Base-by-base conservation (phyloP, 2,329 filamentous ascomycete genomes). In the Dothideomycetes sp. region DNA sequence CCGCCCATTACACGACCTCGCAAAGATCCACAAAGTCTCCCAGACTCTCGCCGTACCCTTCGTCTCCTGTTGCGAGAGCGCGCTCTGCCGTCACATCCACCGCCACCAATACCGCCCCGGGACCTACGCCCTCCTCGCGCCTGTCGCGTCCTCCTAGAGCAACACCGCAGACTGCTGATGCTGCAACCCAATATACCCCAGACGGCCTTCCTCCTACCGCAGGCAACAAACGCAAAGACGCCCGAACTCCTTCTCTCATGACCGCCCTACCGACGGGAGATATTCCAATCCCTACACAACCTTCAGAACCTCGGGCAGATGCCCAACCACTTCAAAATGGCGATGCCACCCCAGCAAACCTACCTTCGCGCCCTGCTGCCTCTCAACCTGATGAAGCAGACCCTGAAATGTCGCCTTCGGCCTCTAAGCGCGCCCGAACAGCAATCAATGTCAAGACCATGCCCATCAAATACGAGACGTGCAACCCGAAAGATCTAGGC, bases 401-500 rank as follows among this genome's bases (percentile, higher is more conserved):
- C 56, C 22, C 50, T 52, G 45, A 55, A 59, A 50, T 59, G 55
- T 34, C 42, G 47, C 52, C 50, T 2, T 51, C 50, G 31, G 50
- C 54, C n/a, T 51, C 65, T 2, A 75, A 75, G 51, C 64, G 69
- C 30, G 51, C 61, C 19, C 63, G 67, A 34, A 57, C 65, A 3
- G 58, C 61, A 12, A n/a, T 30, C 10, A 32, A 36, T 10, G 61
- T 64, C 11, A 79, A 77, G 53, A 49, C 70, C 42, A 71, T 91
- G 55, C 83, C 91, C 1, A 61, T 73, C 44, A 71, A 73, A 52
- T 98, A 98, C 59, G 86, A 94, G 59, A 66, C 78, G 9, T 94
- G 85, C 57, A 70, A 81, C 30, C 76, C 84, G 7, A 83, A 87
- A 53, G 88, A 95, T 57, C 75, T 98, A 56, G 91, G 94, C 19